Conservation (phyloP, 1,284 basidiomycete species). For the Coniferiporia weirii region DNA sequence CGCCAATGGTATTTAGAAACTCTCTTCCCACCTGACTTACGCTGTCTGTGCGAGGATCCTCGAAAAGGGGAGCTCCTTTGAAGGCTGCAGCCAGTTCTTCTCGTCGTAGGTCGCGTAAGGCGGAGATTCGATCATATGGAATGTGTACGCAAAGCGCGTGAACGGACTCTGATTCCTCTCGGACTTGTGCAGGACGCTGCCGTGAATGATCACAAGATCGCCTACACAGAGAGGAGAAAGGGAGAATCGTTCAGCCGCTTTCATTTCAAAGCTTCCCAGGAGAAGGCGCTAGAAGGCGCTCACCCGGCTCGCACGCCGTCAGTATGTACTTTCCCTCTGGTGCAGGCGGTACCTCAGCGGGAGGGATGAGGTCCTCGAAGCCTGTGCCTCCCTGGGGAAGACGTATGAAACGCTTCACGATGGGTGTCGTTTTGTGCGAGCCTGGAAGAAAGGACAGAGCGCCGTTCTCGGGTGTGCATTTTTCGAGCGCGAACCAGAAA, state of each 20-base stretch:
- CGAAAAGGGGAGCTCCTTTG: conserved; percentile 74
- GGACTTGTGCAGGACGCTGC: conserved; percentile 84
- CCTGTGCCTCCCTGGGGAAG: conserved; percentile 69
- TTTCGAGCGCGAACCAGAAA: conserved; percentile 93
- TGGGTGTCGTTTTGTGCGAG: conserved; percentile 71
- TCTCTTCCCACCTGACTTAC: not conserved
- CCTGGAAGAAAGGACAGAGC: conserved; percentile 89
- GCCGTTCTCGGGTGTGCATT: conserved; percentile 80
- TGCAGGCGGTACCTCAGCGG: conserved; percentile 39
- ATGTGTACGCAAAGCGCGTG: conserved; percentile 89
- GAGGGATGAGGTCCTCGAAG: conserved; percentile 57
- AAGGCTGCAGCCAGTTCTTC: conserved; percentile 90
- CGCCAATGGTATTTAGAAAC: not conserved
- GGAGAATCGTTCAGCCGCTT: not conserved
- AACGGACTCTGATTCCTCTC: conserved; percentile 68
- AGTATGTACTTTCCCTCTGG: conserved; percentile 57
- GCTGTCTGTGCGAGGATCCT: conserved; percentile 41
- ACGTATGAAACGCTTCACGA: conserved; percentile 82
- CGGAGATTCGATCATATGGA: conserved; percentile 82
- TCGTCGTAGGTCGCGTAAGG: conserved; percentile 64
- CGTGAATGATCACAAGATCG: conserved; percentile 87
- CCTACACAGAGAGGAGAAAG: conserved; percentile 37
- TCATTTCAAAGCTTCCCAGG: conserved; percentile 6
- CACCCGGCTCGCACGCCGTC: conserved; percentile 75
- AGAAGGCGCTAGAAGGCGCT: conserved; percentile 16